phyloP scores from a whole-genome alignment of 2,329 filamentous ascomycete species.

The Penicillium sp. region DNA sequence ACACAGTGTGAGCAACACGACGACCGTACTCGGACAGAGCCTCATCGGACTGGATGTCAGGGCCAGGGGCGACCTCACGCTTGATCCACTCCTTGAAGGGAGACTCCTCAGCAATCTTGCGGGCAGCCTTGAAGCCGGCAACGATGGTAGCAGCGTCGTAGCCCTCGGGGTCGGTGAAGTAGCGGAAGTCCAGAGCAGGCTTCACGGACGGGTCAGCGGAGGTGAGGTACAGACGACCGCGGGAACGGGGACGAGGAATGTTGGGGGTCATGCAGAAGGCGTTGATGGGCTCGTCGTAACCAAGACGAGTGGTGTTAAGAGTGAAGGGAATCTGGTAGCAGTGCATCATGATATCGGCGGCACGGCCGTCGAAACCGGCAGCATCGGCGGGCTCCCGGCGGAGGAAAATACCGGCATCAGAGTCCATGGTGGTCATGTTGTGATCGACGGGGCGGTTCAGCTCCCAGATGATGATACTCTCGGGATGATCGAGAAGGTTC shows the following conservation, averaged over 20 bases:
- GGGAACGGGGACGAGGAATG: conserved; percentile 78
- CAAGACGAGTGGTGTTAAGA: conserved; percentile 78
- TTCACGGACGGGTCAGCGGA: conserved; percentile 74
- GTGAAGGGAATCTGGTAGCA: conserved; percentile 95
- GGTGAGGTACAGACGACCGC: conserved; percentile 75
- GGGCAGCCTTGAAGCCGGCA: conserved; percentile 73
- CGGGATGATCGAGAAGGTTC: conserved; percentile 65
- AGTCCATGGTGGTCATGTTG: conserved; percentile 89
- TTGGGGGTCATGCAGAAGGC: conserved; percentile 94
- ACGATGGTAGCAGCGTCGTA: conserved; percentile 83
- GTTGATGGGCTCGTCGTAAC: conserved; percentile 69
- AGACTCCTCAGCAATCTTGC: conserved; percentile 70
- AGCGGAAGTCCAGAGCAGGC: conserved; percentile 82
- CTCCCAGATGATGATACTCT: conserved; percentile 72
- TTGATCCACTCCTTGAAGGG: conserved; percentile 84
- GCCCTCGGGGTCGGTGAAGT: conserved; percentile 83
- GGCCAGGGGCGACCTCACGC: conserved; percentile 76
- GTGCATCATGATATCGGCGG: conserved; percentile 92
- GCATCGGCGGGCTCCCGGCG: conserved; percentile 74
- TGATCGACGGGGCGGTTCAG: conserved; percentile 74
- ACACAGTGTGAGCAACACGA: conserved; percentile 80
- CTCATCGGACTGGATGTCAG: conserved; percentile 71
- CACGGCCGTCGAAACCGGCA: conserved; percentile 67
- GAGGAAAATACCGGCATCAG: conserved; percentile 84
- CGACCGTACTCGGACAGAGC: conserved; percentile 79